Conservation (phyloP, 2,329 filamentous ascomycete species). For the Fusarium napiforme region DNA sequence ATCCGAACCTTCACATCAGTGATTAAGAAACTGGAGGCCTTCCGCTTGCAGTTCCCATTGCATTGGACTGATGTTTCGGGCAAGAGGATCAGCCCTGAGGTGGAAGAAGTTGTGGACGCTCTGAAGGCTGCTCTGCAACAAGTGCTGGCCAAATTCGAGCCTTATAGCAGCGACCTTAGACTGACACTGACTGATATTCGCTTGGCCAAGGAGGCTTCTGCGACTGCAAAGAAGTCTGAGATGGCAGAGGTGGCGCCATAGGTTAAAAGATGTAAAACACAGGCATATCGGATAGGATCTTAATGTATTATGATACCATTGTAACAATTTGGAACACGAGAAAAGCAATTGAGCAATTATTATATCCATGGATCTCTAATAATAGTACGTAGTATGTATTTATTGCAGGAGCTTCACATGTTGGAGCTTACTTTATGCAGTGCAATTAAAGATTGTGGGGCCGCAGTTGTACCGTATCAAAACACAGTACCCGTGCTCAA, state of each 20-base stretch:
- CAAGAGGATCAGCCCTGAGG: slow-evolving; percentile 67
- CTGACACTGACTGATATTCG: slow-evolving; percentile 77
- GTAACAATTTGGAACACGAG: slow-evolving; percentile 23
- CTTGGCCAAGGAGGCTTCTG: slow-evolving; percentile 75
- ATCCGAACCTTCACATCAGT: slow-evolving; percentile 78
- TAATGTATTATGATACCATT: slow-evolving; percentile 47
- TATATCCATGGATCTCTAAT: not conserved
- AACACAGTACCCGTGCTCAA: not conserved
- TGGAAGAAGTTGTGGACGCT: slow-evolving; percentile 74
- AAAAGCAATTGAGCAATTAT: not conserved
- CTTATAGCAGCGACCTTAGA: slow-evolving; percentile 77
- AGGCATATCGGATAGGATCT: slow-evolving; percentile 29
- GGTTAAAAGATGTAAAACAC: not conserved
- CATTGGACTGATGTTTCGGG: slow-evolving; percentile 85
- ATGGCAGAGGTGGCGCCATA: slow-evolving; percentile 46
- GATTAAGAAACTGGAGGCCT: slow-evolving; percentile 75
- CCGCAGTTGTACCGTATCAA: not conserved
- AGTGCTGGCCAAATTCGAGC: slow-evolving; percentile 77
- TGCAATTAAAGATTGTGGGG: slow-evolving; percentile 26
- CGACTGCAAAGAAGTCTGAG: slow-evolving; percentile 46
- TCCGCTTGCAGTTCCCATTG: slow-evolving; percentile 66
- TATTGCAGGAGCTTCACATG: not conserved
- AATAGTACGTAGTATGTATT: too few relatives aligned
- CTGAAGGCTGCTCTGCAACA: slow-evolving; percentile 73
- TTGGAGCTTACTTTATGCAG: not conserved